Percentiles rank a stretch among this genome's conserved stretches.
These are phyloP conservation scores for Cladosporium velox DNA, from an alignment of 2,329 filamentous ascomycete species.

Conservation along the genomic window DNA sequence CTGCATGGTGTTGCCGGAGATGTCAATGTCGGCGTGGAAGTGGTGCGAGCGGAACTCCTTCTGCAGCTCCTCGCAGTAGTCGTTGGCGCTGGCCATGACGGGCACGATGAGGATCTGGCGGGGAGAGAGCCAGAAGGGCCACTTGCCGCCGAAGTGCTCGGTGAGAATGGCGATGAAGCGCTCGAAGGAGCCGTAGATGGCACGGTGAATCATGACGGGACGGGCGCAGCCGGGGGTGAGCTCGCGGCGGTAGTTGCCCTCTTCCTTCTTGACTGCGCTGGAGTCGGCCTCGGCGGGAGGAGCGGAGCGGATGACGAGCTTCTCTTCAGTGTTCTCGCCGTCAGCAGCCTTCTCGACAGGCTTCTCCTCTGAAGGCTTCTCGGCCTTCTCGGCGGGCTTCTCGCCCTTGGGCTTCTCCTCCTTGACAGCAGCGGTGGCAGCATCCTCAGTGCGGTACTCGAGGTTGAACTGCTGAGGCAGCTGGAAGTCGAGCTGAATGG, in stretches of 20 bases:
- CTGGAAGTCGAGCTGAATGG: slow-evolving; percentile 92
- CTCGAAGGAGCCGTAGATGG: slow-evolving; percentile 72
- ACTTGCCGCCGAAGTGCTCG: slow-evolving; percentile 84
- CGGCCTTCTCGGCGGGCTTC: slow-evolving; percentile 17
- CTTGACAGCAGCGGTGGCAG: slow-evolving; percentile 49
- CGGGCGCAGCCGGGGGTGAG: slow-evolving; percentile 71
- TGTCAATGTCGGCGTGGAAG: slow-evolving; percentile 71
- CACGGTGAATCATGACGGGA: slow-evolving; percentile 85
- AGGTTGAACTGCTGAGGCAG: slow-evolving; percentile 82
- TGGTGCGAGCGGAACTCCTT: slow-evolving; percentile 63
- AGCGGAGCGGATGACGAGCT: slow-evolving; percentile 38
- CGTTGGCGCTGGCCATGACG: slow-evolving; percentile 69
- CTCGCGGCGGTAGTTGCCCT: slow-evolving; percentile 45
- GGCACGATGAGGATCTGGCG: slow-evolving; percentile 78
- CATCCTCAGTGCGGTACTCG: slow-evolving; percentile 77
- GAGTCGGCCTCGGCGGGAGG: slow-evolving; percentile 34
- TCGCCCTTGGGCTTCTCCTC: slow-evolving; percentile 26
- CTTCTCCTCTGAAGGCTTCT: slow-evolving; percentile 43
- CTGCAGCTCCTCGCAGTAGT: slow-evolving; percentile 76
- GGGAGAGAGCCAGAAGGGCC: slow-evolving; percentile 88
- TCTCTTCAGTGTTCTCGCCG: slow-evolving; percentile 30
- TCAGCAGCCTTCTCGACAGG: slow-evolving; percentile 43
- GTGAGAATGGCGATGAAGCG: slow-evolving; percentile 73
- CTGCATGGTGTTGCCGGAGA: slow-evolving; percentile 77
- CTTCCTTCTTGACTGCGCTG: slow-evolving; percentile 33